phyloP scores from a whole-genome alignment of 177 flowering plant genomes.

The Tripterygium wilfordii region DNA sequence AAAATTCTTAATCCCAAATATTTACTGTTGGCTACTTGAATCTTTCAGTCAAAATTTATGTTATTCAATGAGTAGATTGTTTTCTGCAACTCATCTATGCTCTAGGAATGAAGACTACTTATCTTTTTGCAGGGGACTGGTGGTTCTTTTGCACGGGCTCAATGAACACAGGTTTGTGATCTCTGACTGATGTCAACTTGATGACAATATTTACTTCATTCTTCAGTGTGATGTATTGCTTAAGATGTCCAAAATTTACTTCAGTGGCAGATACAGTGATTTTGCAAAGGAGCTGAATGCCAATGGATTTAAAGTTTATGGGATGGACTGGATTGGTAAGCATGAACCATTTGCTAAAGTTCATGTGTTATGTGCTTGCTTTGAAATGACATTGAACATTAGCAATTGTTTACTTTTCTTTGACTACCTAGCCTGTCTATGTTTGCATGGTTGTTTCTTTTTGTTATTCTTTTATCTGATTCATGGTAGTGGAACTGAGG shows the following conservation, averaged over 20 bases:
- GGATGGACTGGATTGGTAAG: slow-evolving; percentile 95
- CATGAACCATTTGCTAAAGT: background rate
- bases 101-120: no score
- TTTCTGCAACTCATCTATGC: no score
- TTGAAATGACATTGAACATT: no score
- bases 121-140: slow-evolving; percentile 56
- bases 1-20: no score
- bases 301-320: slow-evolving; percentile 78
- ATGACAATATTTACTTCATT: background rate
- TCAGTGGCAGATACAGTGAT: slow-evolving; percentile 70
- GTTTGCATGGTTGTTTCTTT: no score
- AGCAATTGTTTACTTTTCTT: background rate
- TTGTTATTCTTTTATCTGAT: no score
- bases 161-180: slow-evolving; percentile 81
- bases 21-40: no score
- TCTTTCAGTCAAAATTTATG: no score
- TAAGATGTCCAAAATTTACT: slow-evolving; percentile 2
- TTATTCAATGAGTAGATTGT: no score
- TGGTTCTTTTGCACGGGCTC: slow-evolving; percentile 78
- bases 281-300: slow-evolving; percentile 81
- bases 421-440: no score
- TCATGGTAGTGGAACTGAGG: no score
- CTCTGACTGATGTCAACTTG: background rate
- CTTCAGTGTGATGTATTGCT: background rate
- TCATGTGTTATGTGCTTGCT: no score